Conservation (phyloP, 2,329 filamentous ascomycete genomes). For the Paraphoma sp. region DNA sequence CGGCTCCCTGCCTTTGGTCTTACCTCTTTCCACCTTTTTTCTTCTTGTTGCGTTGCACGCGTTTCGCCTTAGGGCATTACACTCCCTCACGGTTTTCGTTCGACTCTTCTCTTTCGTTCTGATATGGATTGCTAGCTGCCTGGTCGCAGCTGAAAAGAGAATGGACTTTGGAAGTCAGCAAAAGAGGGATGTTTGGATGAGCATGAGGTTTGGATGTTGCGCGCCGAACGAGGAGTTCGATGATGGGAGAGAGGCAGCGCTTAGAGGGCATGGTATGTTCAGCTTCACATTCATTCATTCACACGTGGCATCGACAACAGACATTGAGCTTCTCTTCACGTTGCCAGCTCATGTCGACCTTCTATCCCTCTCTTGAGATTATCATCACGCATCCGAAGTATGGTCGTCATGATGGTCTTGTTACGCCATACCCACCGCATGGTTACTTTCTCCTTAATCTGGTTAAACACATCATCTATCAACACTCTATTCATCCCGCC, state of each 20-base stretch:
- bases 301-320: not conserved
- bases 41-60: conserved; percentile 14
- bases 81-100: conserved; percentile 11
- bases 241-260: conserved; percentile 25
- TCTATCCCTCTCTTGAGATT: too few relatives aligned
- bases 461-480: conserved; percentile 16
- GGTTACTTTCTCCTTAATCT: conserved; percentile 32
- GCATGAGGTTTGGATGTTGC: conserved; percentile 48
- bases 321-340: not conserved
- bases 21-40: conserved; percentile 13
- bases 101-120: conserved; percentile 13
- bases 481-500: conserved; percentile 9
- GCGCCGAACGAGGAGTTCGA: conserved; percentile 39
- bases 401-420: conserved; percentile 10
- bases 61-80: conserved; percentile 9
- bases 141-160: conserved; percentile 31
- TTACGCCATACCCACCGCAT: conserved; percentile 25
- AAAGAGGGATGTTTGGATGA: conserved; percentile 39
- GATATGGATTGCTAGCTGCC: conserved; percentile 35
- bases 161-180: conserved; percentile 26
- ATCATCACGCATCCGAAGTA: too few relatives aligned
- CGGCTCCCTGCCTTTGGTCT: not conserved
- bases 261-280: conserved; percentile 38
- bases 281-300: conserved; percentile 1
- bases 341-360: not conserved